Evolutionary conservation across 306 rosid species (phyloP), one percentile per base, ranked within the genome.

Genomic region (Vigna hirtella): DNA sequence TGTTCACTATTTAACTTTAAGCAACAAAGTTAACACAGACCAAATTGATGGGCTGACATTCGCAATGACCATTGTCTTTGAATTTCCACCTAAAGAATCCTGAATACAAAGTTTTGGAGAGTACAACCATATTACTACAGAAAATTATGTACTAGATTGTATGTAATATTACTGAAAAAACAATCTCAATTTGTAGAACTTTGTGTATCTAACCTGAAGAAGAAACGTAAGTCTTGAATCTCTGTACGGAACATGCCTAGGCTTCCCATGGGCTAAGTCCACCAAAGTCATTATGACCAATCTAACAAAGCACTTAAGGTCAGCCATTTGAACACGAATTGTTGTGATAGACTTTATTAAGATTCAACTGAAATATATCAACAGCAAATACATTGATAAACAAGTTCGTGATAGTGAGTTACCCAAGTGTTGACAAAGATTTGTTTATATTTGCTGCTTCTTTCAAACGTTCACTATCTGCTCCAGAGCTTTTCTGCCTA

Each of bases 11-110:
- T 38, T 43, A 28, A 62, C n/a, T 72, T 36, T 75, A 67, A 80
- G 52, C 56, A 36, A 42, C 45, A 72, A 34, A 86, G 70, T 77
- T 85, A 68, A 55, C 72, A 80, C 93, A 74, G 50, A 94, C 98
- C 97, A 90, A 77, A 90, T 86, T 72, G 97, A 92, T 73, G 93
- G 97, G 90, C 98, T 92, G 95, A 92, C 92, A 87, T 94, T 94
- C 22, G 98, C 93, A 83, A 94, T 87, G 32, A 94, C 91, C 77
- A 91, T 90, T 77, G 98, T 94, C 83, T 94, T 94, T 80, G 98
- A 94, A 87, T 94, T 94, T 62, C 98, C 98, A 73, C 98, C 98
- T 34, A 94, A 88, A 83, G 98, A 94, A 82, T 94, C 98, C 98
- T 94, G 95, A 87, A 84, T 73, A 69, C 67, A 80, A 68, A 73